A percentile compares a stretch with the other conserved stretches of the same genome.
These are phyloP conservation scores for Sungouiozyma intestinalis DNA, from an alignment of 805 yeast species.

Conservation along the genomic window DNA sequence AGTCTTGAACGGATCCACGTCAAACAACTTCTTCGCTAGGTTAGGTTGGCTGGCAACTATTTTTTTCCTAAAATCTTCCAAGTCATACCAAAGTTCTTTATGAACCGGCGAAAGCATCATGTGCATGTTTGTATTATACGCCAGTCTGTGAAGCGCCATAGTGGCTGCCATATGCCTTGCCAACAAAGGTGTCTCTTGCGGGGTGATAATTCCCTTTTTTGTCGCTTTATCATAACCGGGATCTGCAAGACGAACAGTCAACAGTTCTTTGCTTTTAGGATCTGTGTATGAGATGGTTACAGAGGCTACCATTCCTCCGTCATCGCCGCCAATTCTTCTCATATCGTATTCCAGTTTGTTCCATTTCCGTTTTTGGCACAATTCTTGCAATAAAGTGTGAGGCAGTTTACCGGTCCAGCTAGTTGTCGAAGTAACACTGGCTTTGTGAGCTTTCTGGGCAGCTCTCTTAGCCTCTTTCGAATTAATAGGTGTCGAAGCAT, in stretches of 20 bases:
- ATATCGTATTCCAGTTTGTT: slow-evolving; percentile 71
- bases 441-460: slow-evolving; percentile 29
- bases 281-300: slow-evolving; percentile 61
- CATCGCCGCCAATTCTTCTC: slow-evolving; percentile 32
- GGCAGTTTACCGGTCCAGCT: slow-evolving; percentile 97
- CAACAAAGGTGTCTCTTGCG: slow-evolving; percentile 75
- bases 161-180: slow-evolving; percentile 90
- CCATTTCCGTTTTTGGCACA: slow-evolving; percentile 85
- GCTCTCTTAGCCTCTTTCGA: slow-evolving; percentile 12
- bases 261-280: slow-evolving; percentile 66
- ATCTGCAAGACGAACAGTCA: slow-evolving; percentile 44
- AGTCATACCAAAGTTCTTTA: slow-evolving; percentile 62
- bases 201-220: slow-evolving; percentile 38
- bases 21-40: slow-evolving; percentile 44
- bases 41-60: slow-evolving; percentile 35
- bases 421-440: slow-evolving; percentile 51
- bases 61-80: slow-evolving; percentile 51
- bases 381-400: slow-evolving; percentile 73
- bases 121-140: slow-evolving; percentile 71
- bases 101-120: slow-evolving; percentile 83
- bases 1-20: slow-evolving; percentile 67
- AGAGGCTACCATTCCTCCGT: slow-evolving; percentile 52
- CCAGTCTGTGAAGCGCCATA: slow-evolving; percentile 67
- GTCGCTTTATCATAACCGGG: slow-evolving; percentile 34
- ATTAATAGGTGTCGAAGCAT: slow-evolving; percentile 7